These are phyloP conservation scores for Ophiostoma pallidulum DNA, from an alignment of 2,329 filamentous ascomycete species.

Conservation along the genomic window DNA sequence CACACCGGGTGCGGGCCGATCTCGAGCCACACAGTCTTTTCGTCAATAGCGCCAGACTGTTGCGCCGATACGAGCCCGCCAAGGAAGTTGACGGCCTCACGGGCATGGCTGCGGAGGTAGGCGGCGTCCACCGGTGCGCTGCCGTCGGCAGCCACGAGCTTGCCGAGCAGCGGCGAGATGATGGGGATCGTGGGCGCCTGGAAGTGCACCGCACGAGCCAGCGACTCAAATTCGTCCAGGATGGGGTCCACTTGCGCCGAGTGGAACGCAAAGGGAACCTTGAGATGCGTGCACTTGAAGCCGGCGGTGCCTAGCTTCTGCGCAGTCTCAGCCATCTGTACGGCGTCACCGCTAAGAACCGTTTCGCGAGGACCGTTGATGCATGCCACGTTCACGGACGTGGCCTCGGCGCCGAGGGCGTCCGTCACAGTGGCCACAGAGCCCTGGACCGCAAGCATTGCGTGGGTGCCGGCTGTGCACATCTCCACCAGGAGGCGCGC, in stretches of 20 bases:
- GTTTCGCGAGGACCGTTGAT: slow-evolving; percentile 68
- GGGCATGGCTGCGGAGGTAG: slow-evolving; percentile 56
- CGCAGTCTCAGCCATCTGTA: slow-evolving; percentile 36
- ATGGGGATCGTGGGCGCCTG: slow-evolving; percentile 45
- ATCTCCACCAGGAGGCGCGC: slow-evolving; percentile 55
- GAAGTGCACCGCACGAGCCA: slow-evolving; percentile 31
- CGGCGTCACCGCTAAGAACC: slow-evolving; percentile 48
- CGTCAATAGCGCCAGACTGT: slow-evolving; percentile 48
- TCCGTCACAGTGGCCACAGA: slow-evolving; percentile 43
- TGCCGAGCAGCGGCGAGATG: slow-evolving; percentile 57
- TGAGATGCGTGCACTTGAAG: slow-evolving; percentile 36
- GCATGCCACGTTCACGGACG: slow-evolving; percentile 50
- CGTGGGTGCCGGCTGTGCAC: slow-evolving; percentile 58
- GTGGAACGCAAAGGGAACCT: slow-evolving; percentile 46
- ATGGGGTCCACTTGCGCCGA: slow-evolving; percentile 46
- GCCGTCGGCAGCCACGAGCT: slow-evolving; percentile 42
- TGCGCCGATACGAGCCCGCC: slow-evolving; percentile 51
- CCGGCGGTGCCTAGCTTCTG: slow-evolving; percentile 23
- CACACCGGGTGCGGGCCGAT: slow-evolving; percentile 66
- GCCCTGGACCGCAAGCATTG: slow-evolving; percentile 42
- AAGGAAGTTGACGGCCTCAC: slow-evolving; percentile 61
- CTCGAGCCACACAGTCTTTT: slow-evolving; percentile 62
- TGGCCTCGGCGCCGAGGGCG: slow-evolving; percentile 34
- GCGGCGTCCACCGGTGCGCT: slow-evolving; percentile 46
- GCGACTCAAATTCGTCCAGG: slow-evolving; percentile 46